These are phyloP conservation scores for Saturnispora zaruensis DNA, from an alignment of 805 yeast species.

Conservation along the genomic window DNA sequence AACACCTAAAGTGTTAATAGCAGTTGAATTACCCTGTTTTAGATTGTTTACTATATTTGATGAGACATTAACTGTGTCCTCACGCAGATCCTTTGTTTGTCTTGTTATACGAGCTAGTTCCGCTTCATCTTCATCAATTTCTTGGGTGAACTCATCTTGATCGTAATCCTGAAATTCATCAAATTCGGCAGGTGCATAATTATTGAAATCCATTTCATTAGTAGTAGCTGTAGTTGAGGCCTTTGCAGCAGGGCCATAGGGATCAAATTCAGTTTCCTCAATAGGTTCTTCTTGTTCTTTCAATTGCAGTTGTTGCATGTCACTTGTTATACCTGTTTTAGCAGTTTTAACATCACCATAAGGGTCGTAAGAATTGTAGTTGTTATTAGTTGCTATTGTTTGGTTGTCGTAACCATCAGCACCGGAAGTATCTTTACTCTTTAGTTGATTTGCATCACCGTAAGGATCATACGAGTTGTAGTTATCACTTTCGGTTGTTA, in stretches of 20 bases:
- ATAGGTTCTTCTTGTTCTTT: constrained; percentile 9
- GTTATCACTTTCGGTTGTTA: background rate
- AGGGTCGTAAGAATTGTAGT: constrained; percentile 13
- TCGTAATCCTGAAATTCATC: constrained; percentile 16
- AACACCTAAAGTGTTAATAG: constrained; percentile 79
- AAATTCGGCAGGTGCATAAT: constrained; percentile 19
- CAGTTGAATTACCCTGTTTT: constrained; percentile 63
- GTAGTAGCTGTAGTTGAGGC: constrained; percentile 9
- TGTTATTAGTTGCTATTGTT: background rate
- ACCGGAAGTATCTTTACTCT: background rate
- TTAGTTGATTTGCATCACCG: constrained; percentile 6
- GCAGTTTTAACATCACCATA: constrained; percentile 14
- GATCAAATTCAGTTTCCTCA: constrained; percentile 15
- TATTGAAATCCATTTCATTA: constrained; percentile 19
- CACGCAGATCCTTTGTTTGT: constrained; percentile 55
- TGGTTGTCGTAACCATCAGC: background rate
- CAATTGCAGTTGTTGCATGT: constrained; percentile 10
- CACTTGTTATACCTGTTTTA: constrained; percentile 1
- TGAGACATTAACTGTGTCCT: constrained; percentile 77
- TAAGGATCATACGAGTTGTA: constrained; percentile 3
- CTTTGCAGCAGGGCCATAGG: constrained; percentile 21
- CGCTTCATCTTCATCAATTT: constrained; percentile 83
- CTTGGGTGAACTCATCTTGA: constrained; percentile 26
- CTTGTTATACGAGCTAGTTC: constrained; percentile 74
- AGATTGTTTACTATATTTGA: constrained; percentile 72